Percentiles rank a stretch among this genome's conserved stretches.
phyloP scores from a whole-genome alignment of 805 yeast genomes.

The Yamadazyma philogaea region DNA sequence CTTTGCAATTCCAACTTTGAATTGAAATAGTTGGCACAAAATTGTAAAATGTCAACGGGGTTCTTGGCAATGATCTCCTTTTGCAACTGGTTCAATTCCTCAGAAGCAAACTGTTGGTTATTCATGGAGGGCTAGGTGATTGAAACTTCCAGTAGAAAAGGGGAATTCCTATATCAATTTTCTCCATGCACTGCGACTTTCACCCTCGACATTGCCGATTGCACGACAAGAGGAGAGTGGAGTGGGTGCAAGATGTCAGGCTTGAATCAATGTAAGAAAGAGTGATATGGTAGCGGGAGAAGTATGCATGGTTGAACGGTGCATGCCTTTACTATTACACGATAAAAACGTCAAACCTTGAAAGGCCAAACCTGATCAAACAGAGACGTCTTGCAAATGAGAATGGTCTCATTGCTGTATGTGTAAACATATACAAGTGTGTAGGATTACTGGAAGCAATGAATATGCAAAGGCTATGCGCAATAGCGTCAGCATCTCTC shows the following conservation, averaged over 20 bases:
- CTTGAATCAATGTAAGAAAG: no score
- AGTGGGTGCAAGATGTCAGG: neutral
- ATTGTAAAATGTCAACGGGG: constrained; percentile 70
- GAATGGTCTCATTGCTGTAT: no score
- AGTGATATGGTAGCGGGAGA: no score
- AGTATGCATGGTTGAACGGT: no score
- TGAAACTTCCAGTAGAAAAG: constrained; percentile 4
- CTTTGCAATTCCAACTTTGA: constrained; percentile 60
- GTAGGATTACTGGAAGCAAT: no score
- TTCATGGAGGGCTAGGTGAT: constrained; percentile 1
- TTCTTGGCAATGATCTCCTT: constrained; percentile 48
- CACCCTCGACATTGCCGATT: constrained; percentile 2
- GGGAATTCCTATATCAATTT: constrained; percentile 3
- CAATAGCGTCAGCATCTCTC: no score
- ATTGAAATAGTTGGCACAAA: constrained; percentile 72
- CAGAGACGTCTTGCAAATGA: no score
- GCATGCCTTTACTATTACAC: no score
- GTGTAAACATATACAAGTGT: no score
- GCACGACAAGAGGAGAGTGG: neutral
- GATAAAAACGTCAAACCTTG: no score
- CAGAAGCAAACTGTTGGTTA: constrained; percentile 20
- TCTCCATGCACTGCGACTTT: constrained; percentile 4
- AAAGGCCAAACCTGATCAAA: no score
- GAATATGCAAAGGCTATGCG: no score
- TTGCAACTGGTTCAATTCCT: constrained; percentile 63